A percentile compares a stretch with the other conserved stretches of the same genome.
Conservation (phyloP, 345 rosid genomes). For the Salix udensis region DNA sequence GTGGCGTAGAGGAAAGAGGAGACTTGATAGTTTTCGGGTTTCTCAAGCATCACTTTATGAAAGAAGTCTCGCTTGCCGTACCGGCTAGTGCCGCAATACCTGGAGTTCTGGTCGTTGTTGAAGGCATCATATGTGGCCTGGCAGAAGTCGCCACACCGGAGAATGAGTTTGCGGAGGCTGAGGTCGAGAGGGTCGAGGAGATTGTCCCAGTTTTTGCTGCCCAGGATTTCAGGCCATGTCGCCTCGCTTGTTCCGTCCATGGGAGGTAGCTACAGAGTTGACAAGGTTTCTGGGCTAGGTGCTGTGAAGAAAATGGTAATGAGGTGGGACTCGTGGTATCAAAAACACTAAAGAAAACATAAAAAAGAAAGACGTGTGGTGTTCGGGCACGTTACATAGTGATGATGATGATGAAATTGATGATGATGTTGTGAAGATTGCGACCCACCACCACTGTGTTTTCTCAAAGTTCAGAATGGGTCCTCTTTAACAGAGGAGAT, state of each 20-base stretch:
- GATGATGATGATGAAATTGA: no score
- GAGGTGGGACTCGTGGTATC: no score
- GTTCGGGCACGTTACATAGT: no score
- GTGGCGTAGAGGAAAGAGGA: slow-evolving; percentile 69
- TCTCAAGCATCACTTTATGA: slow-evolving; percentile 61
- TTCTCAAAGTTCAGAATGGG: no score
- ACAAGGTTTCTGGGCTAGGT: no score
- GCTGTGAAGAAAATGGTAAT: no score
- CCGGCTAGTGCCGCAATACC: slow-evolving; percentile 83
- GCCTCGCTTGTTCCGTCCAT: slow-evolving; percentile 13
- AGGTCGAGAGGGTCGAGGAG: slow-evolving; percentile 70
- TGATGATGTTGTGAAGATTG: no score
- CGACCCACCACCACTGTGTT: no score
- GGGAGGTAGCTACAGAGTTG: no score
- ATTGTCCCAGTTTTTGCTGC: slow-evolving; percentile 59
- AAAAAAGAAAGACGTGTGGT: no score
- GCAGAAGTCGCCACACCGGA: slow-evolving; percentile 86
- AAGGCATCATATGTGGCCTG: slow-evolving; percentile 93
- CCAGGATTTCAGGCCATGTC: slow-evolving; percentile 60
- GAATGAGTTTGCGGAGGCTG: slow-evolving; percentile 61
- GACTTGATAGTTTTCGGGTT: slow-evolving; percentile 48
- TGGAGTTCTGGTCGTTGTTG: slow-evolving; percentile 77
- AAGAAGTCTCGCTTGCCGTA: slow-evolving; percentile 62
- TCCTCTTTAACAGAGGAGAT: slow-evolving; percentile 31
- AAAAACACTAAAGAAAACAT: no score